Conservation (phyloP, 129 eudicot genomes). For the Ambrosia trifida region DNA sequence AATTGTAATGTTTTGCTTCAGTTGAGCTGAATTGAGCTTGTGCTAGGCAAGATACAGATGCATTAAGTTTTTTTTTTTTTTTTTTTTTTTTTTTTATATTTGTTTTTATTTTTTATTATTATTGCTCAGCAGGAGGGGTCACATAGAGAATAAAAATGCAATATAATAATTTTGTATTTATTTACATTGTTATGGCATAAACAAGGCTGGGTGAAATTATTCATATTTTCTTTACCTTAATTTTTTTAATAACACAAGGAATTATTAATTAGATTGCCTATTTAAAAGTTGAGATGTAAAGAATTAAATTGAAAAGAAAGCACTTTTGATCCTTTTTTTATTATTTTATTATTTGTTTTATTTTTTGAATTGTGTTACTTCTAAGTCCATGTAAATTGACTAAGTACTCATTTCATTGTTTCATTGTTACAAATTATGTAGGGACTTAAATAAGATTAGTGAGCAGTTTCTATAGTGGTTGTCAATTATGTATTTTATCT, state of each 20-base stretch:
- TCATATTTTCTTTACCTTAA: not conserved
- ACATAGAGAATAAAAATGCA: no score
- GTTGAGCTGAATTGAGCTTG: slow-evolving; percentile 22
- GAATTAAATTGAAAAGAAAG: slow-evolving; percentile 3
- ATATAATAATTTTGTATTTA: not conserved
- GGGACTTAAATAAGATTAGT: not conserved
- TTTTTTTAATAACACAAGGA: not conserved
- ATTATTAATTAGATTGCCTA: slow-evolving; percentile 7
- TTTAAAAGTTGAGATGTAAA: not conserved
- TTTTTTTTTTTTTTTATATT: no score
- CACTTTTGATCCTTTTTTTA: not conserved
- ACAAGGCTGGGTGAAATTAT: slow-evolving; percentile 6
- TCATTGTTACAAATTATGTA: not conserved
- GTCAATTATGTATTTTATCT: not conserved
- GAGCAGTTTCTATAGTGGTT: not conserved
- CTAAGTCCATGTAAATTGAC: not conserved
- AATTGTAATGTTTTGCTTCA: not conserved
- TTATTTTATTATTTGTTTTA: not conserved
- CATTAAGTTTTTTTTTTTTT: not conserved
- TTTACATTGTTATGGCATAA: slow-evolving; percentile 4
- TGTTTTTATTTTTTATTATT: not conserved
- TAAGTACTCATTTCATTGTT: not conserved
- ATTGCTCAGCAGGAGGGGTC: no score
- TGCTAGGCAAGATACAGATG: not conserved
- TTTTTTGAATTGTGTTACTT: slow-evolving; percentile 7